Percentiles rank a stretch among this genome's conserved stretches.
Conservation (phyloP, 768 basidiomycete genomes). For the Psilocybe cyanescens region DNA sequence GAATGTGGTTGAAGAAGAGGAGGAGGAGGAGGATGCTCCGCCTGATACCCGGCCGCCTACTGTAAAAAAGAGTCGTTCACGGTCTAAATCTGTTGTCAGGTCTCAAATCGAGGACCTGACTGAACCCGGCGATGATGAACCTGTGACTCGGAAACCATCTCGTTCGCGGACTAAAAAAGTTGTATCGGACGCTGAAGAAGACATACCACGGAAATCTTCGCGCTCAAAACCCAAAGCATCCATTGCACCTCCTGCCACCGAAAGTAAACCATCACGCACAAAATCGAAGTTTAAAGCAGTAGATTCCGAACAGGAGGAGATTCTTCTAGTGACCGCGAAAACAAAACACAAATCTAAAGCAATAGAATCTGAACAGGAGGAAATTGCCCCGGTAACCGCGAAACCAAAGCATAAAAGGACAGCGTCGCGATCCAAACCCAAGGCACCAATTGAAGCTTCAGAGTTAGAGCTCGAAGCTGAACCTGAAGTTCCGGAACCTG, state of each 20-base stretch:
- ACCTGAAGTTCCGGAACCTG: conserved; percentile 5
- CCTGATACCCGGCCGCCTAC: conserved; percentile 11
- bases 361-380: conserved; percentile 23
- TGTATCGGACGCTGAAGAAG: conserved; percentile 26
- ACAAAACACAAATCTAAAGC: conserved; percentile 21
- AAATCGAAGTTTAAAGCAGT: conserved; percentile 20
- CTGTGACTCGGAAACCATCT: conserved; percentile 24
- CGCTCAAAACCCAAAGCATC: conserved; percentile 22
- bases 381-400: conserved; percentile 11
- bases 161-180: conserved; percentile 30
- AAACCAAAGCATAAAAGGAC: conserved; percentile 13
- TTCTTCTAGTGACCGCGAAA: conserved; percentile 13
- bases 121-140: conserved; percentile 7
- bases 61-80: conserved; percentile 26
- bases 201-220: conserved; percentile 14
- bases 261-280: conserved; percentile 21
- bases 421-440: conserved; percentile 19
- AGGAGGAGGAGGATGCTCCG: conserved; percentile 20
- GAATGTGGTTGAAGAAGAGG: conserved; percentile 29
- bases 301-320: conserved; percentile 25
- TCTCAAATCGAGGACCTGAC: conserved; percentile 14
- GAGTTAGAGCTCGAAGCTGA: conserved; percentile 18
- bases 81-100: conserved; percentile 25
- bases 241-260: conserved; percentile 12
- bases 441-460: conserved; percentile 12